Percentiles rank a stretch among this genome's conserved stretches.
Conservation (phyloP, 1,284 basidiomycete genomes). For the Macrocybe sp. region DNA sequence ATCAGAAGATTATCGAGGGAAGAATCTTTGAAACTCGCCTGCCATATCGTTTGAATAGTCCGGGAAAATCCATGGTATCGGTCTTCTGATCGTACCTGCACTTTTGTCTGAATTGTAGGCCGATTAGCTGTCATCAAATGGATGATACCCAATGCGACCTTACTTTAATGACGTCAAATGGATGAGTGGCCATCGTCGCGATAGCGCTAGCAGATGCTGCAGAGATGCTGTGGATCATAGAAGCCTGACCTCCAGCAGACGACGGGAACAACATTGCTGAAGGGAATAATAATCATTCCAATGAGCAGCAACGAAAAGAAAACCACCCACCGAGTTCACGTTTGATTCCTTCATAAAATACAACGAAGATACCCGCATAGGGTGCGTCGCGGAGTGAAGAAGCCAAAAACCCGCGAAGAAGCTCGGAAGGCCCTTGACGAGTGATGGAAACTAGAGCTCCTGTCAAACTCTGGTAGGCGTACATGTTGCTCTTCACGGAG, state of each 20-base stretch:
- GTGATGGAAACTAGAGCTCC: slow-evolving; percentile 61
- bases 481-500: slow-evolving; percentile 66
- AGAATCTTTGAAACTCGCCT: slow-evolving; percentile 38
- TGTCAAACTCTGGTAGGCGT: slow-evolving; percentile 65
- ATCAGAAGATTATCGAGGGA: slow-evolving; percentile 1
- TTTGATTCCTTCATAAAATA: slow-evolving; percentile 88
- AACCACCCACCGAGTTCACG: slow-evolving; percentile 52
- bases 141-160: slow-evolving; percentile 8
- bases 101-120: slow-evolving; percentile 58
- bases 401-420: slow-evolving; percentile 87
- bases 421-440: slow-evolving; percentile 72
- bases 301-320: neutral
- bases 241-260: slow-evolving; percentile 17
- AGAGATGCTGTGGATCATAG: slow-evolving; percentile 50
- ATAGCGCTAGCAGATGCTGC: slow-evolving; percentile 77
- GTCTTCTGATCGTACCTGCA: slow-evolving; percentile 77
- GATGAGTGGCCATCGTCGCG: slow-evolving; percentile 81
- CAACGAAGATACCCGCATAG: slow-evolving; percentile 91
- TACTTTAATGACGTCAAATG: slow-evolving; percentile 89
- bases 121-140: neutral
- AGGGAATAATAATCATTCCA: neutral
- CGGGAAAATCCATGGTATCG: slow-evolving; percentile 66
- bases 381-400: slow-evolving; percentile 93
- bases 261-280: slow-evolving; percentile 12
- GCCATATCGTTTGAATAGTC: slow-evolving; percentile 64